These are phyloP conservation scores for Hirsutella rhossiliensis DNA, from an alignment of 2,329 filamentous ascomycete genomes.

Conservation along the genomic window DNA sequence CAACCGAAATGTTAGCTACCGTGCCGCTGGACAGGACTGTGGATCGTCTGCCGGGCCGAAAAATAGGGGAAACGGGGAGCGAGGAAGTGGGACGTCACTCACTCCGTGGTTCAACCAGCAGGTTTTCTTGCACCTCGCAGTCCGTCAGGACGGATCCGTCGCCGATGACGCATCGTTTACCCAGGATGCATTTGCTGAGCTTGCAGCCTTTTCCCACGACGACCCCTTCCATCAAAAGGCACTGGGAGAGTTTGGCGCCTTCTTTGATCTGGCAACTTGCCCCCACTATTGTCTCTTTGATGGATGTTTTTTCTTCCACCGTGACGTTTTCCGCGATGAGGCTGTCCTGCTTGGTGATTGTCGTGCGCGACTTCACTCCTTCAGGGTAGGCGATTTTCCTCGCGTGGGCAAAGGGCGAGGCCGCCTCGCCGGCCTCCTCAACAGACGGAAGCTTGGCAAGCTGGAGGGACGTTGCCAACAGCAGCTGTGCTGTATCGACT, in stretches of 20 bases:
- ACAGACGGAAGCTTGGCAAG: slow-evolving; percentile 72
- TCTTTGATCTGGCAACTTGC: slow-evolving; percentile 76
- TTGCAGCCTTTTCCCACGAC: slow-evolving; percentile 75
- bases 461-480: slow-evolving; percentile 71
- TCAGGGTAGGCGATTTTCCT: slow-evolving; percentile 76
- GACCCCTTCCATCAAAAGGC: slow-evolving; percentile 85
- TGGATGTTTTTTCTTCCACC: slow-evolving; percentile 77
- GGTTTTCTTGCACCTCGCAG: slow-evolving; percentile 85
- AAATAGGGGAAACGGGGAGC: slow-evolving; percentile 3
- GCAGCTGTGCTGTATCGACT: slow-evolving; percentile 74
- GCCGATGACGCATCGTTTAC: slow-evolving; percentile 71
- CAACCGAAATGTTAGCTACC: not conserved
- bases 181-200: slow-evolving; percentile 78
- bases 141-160: slow-evolving; percentile 70
- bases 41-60: too few species aligned
- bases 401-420: slow-evolving; percentile 65
- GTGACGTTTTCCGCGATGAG: slow-evolving; percentile 82
- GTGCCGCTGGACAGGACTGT: too few species aligned
- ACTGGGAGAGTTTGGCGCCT: slow-evolving; percentile 78
- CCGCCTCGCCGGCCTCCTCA: slow-evolving; percentile 47
- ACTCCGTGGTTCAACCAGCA: slow-evolving; percentile 71
- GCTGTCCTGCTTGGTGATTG: slow-evolving; percentile 70
- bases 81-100: slow-evolving; percentile 22
- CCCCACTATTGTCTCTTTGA: slow-evolving; percentile 86
- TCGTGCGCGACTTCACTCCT: slow-evolving; percentile 67